phyloP scores from a whole-genome alignment of 1,284 basidiomycete species.

The Phellinidium pouzarii region DNA sequence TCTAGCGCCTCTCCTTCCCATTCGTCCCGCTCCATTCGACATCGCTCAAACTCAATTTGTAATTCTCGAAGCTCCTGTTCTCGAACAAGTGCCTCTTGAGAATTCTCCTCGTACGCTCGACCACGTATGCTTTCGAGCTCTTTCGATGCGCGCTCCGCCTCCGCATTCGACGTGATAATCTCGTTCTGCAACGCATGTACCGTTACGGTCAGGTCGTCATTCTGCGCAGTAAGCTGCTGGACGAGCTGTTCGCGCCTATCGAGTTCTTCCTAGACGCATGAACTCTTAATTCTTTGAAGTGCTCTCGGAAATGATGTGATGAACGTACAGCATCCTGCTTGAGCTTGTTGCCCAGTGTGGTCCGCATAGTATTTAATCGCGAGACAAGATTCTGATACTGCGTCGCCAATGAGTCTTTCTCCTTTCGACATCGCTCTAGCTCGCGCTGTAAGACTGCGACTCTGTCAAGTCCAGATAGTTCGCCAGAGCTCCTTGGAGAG shows the following conservation, averaged over 20 bases:
- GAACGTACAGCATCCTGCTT: slow-evolving; percentile 89
- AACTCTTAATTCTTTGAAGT: slow-evolving; percentile 18
- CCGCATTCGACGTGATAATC: slow-evolving; percentile 66
- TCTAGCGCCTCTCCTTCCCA: slow-evolving; percentile 77
- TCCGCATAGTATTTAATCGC: slow-evolving; percentile 91
- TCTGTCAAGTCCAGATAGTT: slow-evolving; percentile 11
- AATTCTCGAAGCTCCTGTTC: slow-evolving; percentile 78
- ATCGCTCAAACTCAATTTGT: slow-evolving; percentile 77
- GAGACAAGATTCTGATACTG: slow-evolving; percentile 85
- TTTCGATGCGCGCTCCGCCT: slow-evolving; percentile 58
- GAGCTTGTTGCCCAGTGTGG: slow-evolving; percentile 88
- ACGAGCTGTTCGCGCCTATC: slow-evolving; percentile 83
- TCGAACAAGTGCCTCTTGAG: slow-evolving; percentile 66
- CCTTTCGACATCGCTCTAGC: slow-evolving; percentile 41
- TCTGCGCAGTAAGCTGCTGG: slow-evolving; percentile 67
- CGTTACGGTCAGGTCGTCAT: slow-evolving; percentile 62
- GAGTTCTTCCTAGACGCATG: slow-evolving; percentile 78
- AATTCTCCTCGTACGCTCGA: slow-evolving; percentile 51
- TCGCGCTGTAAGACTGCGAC: slow-evolving; percentile 25
- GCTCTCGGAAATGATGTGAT: slow-evolving; percentile 15
- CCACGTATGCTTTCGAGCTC: slow-evolving; percentile 67
- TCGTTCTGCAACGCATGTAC: slow-evolving; percentile 75
- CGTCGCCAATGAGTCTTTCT: slow-evolving; percentile 78
- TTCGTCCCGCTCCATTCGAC: slow-evolving; percentile 80
- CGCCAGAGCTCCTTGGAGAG: slow-evolving; percentile 9